Evolutionary conservation across 1,284 basidiomycete genomes (phyloP).

Genomic region (Wolfiporia cocos): DNA sequence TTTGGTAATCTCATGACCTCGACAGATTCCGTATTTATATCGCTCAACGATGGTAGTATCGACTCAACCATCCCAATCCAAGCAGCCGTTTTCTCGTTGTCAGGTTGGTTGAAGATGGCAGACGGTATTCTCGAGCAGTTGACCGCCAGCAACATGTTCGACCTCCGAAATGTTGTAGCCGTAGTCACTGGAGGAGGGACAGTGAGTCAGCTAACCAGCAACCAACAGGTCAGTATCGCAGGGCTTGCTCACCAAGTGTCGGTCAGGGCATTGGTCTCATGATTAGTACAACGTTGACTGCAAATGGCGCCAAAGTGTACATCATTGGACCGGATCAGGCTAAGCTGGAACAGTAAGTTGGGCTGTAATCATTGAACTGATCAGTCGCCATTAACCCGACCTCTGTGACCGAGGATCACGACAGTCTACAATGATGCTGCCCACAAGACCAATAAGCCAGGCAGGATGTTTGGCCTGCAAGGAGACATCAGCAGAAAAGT

Average conservation of each 20-base stretch:
- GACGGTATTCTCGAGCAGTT: conserved; percentile 30
- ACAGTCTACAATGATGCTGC: conserved; percentile 35
- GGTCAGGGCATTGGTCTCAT: conserved; percentile 42
- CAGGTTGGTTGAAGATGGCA: conserved; percentile 26
- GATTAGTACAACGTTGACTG: conserved; percentile 39
- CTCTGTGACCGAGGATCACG: too few species aligned
- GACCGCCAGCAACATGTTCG: conserved; percentile 35
- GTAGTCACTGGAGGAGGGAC: conserved; percentile 44
- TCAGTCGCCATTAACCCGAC: too few species aligned
- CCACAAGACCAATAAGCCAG: conserved; percentile 24
- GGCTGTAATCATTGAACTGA: not conserved
- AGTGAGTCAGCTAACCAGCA: conserved; percentile 23
- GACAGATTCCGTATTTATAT: too few species aligned
- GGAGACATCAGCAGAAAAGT: conserved; percentile 44
- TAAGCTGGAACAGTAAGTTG: conserved; percentile 32
- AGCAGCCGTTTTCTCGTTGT: too few species aligned
- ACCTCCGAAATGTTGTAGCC: conserved; percentile 38
- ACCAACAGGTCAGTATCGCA: not conserved
- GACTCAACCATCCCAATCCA: too few species aligned
- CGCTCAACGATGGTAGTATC: too few species aligned
- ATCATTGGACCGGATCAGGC: conserved; percentile 40
- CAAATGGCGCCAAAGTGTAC: conserved; percentile 45
- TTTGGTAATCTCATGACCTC: too few species aligned
- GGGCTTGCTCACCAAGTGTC: not conserved
- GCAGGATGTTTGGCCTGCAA: conserved; percentile 35